Conservation (phyloP, 1,284 basidiomycete genomes). For the Melampsora americana region DNA sequence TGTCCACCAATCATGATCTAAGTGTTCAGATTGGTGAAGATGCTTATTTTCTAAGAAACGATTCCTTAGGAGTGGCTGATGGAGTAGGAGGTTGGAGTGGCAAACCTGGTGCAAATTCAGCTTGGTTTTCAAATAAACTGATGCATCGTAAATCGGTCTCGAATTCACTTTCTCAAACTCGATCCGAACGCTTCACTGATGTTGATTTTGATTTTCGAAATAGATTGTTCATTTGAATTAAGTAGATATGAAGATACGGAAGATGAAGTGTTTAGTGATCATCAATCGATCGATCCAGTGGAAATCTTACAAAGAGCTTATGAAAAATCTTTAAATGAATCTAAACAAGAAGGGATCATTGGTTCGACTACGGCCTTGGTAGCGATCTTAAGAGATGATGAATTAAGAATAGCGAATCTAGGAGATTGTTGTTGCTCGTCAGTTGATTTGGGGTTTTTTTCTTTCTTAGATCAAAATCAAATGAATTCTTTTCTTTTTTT, state of each 20-base stretch:
- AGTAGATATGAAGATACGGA: slow-evolving; percentile 48
- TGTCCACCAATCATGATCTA: slow-evolving; percentile 46
- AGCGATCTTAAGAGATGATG: slow-evolving; percentile 64
- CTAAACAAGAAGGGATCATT: slow-evolving; percentile 58
- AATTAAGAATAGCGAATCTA: slow-evolving; percentile 82
- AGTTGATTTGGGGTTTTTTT: background rate
- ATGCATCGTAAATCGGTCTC: slow-evolving; percentile 72
- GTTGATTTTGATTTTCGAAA: background rate
- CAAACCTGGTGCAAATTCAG: slow-evolving; percentile 61
- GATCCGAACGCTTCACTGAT: background rate
- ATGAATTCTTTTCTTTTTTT: slow-evolving; percentile 43
- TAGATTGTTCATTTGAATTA: slow-evolving; percentile 33
- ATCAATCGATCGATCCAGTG: slow-evolving; percentile 58
- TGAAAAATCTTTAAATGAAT: slow-evolving; percentile 59
- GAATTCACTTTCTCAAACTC: background rate
- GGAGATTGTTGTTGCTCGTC: slow-evolving; percentile 74
- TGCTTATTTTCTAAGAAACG: slow-evolving; percentile 73
- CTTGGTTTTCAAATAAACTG: slow-evolving; percentile 74
- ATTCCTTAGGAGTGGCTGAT: slow-evolving; percentile 82
- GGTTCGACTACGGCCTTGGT: slow-evolving; percentile 62
- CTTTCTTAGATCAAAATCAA: slow-evolving; percentile 7
- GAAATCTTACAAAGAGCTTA: slow-evolving; percentile 62
- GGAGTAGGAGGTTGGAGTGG: slow-evolving; percentile 81
- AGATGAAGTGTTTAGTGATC: slow-evolving; percentile 48
- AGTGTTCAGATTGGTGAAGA: slow-evolving; percentile 79